These are phyloP conservation scores for Sphagnum fallax DNA, from an alignment of 228 moss, liverwort and hornwort species.

Conservation along the genomic window DNA sequence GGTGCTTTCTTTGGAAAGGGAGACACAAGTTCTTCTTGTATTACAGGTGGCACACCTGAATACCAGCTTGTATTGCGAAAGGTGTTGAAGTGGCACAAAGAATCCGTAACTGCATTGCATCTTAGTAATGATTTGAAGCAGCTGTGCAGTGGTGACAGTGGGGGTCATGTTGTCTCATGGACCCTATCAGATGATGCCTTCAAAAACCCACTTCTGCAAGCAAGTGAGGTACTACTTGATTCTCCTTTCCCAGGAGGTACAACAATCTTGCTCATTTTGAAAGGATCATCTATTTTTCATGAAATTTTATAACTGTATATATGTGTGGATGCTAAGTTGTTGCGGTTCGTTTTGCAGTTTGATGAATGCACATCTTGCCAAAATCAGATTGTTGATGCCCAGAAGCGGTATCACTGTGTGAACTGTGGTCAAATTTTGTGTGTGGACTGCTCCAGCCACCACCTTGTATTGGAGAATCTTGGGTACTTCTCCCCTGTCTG, in stretches of 20 bases:
- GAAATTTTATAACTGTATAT: not conserved
- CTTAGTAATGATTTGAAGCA: slow-evolving; percentile 82
- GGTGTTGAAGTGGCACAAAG: slow-evolving; percentile 76
- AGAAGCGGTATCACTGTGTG: slow-evolving; percentile 52
- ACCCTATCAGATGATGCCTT: slow-evolving; percentile 72
- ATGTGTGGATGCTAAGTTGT: not conserved
- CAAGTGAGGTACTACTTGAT: slow-evolving; percentile 31
- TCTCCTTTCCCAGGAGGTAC: not conserved
- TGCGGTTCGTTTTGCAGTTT: slow-evolving; percentile 23
- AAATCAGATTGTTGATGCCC: slow-evolving; percentile 26
- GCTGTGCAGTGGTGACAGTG: slow-evolving; percentile 92
- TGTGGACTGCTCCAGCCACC: slow-evolving; percentile 49
- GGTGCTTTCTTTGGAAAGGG: slow-evolving; percentile 9
- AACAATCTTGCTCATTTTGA: not conserved
- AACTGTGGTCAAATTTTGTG: slow-evolving; percentile 83
- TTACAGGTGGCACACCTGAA: slow-evolving; percentile 77
- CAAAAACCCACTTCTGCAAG: slow-evolving; percentile 55
- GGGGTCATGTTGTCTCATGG: slow-evolving; percentile 89
- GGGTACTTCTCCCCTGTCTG: slow-evolving; percentile 70
- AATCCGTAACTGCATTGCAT: slow-evolving; percentile 87
- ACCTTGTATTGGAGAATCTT: slow-evolving; percentile 57
- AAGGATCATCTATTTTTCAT: not conserved
- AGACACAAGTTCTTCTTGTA: slow-evolving; percentile 29
- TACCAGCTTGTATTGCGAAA: slow-evolving; percentile 80
- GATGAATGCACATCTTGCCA: slow-evolving; percentile 67